Evolutionary conservation across 805 yeast genomes (phyloP).

Genomic region (Saturnispora diversa): DNA sequence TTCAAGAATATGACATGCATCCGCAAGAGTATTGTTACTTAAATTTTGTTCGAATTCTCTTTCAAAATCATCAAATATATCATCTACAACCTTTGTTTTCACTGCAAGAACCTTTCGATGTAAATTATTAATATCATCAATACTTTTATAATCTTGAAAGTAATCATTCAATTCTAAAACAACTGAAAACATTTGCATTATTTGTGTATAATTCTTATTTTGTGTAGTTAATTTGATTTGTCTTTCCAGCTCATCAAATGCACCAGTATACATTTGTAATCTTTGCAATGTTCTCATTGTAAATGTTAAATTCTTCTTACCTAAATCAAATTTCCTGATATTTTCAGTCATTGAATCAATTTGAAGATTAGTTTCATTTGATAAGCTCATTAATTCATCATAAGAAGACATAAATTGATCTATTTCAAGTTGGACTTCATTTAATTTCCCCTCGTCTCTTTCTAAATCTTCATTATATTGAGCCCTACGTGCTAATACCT

Average conservation of each 20-base stretch:
- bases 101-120: constrained; percentile 51
- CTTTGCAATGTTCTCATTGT: constrained; percentile 83
- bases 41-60: constrained; percentile 34
- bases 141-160: constrained; percentile 74
- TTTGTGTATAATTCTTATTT: constrained; percentile 39
- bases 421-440: constrained; percentile 30
- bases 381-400: constrained; percentile 38
- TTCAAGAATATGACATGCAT: constrained; percentile 71
- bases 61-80: constrained; percentile 69
- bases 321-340: constrained; percentile 69
- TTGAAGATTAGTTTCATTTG: constrained; percentile 48
- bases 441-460: constrained; percentile 13
- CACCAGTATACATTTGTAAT: constrained; percentile 75
- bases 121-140: constrained; percentile 67
- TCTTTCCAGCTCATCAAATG: constrained; percentile 52
- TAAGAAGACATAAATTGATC: constrained; percentile 37
- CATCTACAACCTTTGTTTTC: constrained; percentile 56
- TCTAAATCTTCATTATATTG: constrained; percentile 25
- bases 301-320: constrained; percentile 74
- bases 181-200: constrained; percentile 55
- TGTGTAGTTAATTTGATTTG: constrained; percentile 31
- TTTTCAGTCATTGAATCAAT: constrained; percentile 67
- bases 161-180: constrained; percentile 64
- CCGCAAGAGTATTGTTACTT: constrained; percentile 32
- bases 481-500: constrained; percentile 34